Evolutionary conservation across 2,329 filamentous ascomycete genomes (phyloP).

Genomic region (Ophiostoma montium): DNA sequence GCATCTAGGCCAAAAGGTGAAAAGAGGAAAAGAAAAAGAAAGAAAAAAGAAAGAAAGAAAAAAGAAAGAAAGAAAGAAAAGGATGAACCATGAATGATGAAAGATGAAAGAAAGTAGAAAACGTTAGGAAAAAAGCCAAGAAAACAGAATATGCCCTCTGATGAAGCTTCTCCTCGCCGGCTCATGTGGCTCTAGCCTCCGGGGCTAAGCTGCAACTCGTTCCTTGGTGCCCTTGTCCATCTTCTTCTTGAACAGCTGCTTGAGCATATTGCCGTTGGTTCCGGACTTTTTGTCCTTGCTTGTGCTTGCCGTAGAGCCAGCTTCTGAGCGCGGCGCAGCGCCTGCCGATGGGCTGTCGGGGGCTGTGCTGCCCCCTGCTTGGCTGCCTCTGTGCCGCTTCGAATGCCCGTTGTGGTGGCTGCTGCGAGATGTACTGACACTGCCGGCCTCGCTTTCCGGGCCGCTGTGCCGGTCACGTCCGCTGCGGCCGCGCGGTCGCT

Average conservation of each 20-base stretch:
- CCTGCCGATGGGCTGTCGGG: slow-evolving; percentile 15
- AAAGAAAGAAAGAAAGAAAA: not conserved
- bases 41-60: no score
- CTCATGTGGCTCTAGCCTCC: not conserved
- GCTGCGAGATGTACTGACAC: not conserved
- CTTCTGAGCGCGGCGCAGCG: not conserved
- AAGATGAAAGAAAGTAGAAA: no score
- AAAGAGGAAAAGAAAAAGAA: no score
- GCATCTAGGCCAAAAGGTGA: no score
- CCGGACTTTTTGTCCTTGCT: slow-evolving; percentile 26
- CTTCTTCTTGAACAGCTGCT: slow-evolving; percentile 43
- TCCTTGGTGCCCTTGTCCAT: slow-evolving; percentile 26
- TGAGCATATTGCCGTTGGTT: slow-evolving; percentile 34
- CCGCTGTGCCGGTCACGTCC: slow-evolving; percentile 10
- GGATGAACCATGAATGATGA: no score
- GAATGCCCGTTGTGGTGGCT: slow-evolving; percentile 17
- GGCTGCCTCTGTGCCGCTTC: not conserved
- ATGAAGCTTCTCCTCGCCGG: not conserved
- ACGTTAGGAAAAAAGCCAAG: not conserved
- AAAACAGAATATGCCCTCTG: not conserved
- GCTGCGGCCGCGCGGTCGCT: slow-evolving; percentile 22
- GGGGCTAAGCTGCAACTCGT: slow-evolving; percentile 12
- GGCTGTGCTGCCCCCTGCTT: not conserved
- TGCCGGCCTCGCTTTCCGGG: slow-evolving; percentile 18
- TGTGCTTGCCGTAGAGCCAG: slow-evolving; percentile 7